Base-by-base conservation (phyloP, 75 land plant species). In the Selaginella moellendorffii region DNA sequence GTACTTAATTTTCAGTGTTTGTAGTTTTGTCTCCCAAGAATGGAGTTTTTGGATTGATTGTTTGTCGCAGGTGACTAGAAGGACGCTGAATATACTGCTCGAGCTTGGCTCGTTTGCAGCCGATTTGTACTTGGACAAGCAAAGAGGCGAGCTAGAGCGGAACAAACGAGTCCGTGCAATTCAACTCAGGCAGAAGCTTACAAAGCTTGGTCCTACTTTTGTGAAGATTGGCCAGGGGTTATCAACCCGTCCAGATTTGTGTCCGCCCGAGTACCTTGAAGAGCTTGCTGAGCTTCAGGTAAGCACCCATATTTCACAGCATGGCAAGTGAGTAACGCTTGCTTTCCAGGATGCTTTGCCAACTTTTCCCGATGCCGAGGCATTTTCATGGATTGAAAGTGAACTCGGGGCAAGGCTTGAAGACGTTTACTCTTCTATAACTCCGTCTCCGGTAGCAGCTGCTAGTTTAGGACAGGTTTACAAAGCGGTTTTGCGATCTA, bases 381-480 rank as follows among this genome's bases (percentile, higher is more conserved):
- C 99, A 26, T 89, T 95, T 69, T 31, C 81, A 29, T 86, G 96
- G 71, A 95, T 95, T 68, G 96, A 95, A 73, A 79, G 42, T 53
- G 90, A 89, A 72, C 62, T 95, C 53, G 87, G 81, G 1, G 27
- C 74, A 46, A 73, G 90, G 0, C 76, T 89, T 24, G 85, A 88
- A 2, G 76, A 83, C 30, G 74, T 86, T 27, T 95, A 68, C 70
- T 86, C 88, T 0, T 60, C 71, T 1, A 86, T 95, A 56, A 82
- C 99, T 27, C 73, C 84, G 18, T 75, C 81, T 21, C 99, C 99
- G 19, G 84, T 84, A 77, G 99, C 99, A 42, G 99, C 99, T 19
- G 99, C 99, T 2, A 89, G 96, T 67, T 71, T 95, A 54, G 99
- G 99, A 1, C 99, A 95, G 61, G 99, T 95, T 1, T 95, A 95